Base-by-base conservation (phyloP, 257 asterid species). In the Rauvolfia tetraphylla region DNA sequence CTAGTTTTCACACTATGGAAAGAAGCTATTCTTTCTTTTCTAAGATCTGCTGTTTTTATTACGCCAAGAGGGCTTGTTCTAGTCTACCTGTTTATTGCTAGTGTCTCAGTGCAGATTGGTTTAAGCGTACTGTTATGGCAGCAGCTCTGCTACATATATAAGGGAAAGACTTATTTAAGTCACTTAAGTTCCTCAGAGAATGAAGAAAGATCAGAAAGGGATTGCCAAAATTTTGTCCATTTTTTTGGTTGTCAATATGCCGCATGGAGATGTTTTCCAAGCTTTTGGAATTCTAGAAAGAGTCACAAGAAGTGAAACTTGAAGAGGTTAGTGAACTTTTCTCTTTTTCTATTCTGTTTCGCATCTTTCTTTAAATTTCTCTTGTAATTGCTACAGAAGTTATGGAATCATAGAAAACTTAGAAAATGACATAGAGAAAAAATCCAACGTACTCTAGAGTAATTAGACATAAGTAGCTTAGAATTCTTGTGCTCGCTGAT, bases 151-250 rank as follows among this genome's bases (percentile, higher is more conserved):
- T 95, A 84, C 85, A 89, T 95, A 72, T 95, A 92, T 57, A 86
- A 79, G 65, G 99, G 99, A 62, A 90, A 92, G 83, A 92, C 97
- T 33, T 92, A 95, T 82, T 83, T 95, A 85, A 82, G 96, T 77
- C 90, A 89, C 76, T 84, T 95, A 78, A 86, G 85, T 80, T 81
- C 88, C 1, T 77, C 79, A 57, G 90, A 78, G 49, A 83, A 82
- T 80, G 92, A 89, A 54, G 91, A 82, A 75, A 78, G 38, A 39
- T 49, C 65, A 65, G 90, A 86, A 80, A 84, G 69, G 85, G 96
- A 87, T 79, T 95, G 95, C 80, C 90, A 85, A 77, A 95, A 95
- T 84, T 78, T 91, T 57, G 66, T 84, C 67, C 81, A 87, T 9
- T 91, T 95, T 84, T 91, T 95, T 71, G 96, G 95, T 67, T 90